Conservation (phyloP, 768 basidiomycete genomes). For the Dentipellis fragilis region DNA sequence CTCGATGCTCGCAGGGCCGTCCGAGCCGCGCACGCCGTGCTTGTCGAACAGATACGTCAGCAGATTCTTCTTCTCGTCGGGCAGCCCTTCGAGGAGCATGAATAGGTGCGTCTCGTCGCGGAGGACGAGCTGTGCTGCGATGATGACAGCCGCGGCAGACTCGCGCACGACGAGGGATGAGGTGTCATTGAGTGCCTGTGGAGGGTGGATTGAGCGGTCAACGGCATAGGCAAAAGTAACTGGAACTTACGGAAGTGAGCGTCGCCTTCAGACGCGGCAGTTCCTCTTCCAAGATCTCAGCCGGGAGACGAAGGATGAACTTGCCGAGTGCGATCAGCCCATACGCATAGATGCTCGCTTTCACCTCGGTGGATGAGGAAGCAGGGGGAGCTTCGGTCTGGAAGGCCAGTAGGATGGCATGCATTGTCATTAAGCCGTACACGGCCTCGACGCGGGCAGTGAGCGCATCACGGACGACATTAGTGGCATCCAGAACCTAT, state of each 20-base stretch:
- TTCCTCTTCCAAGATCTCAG: constrained; percentile 82
- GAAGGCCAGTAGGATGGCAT: constrained; percentile 61
- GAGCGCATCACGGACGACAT: constrained; percentile 67
- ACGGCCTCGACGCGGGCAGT: constrained; percentile 70
- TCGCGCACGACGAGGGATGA: constrained; percentile 74
- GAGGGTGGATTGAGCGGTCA: not conserved
- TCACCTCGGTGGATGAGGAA: constrained; percentile 37
- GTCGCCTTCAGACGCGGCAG: constrained; percentile 67
- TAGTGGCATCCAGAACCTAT: constrained; percentile 78
- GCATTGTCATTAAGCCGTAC: constrained; percentile 77
- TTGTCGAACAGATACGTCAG: constrained; percentile 87
- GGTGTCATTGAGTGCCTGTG: constrained; percentile 60
- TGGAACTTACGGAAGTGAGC: constrained; percentile 48
- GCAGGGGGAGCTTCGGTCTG: constrained; percentile 37
- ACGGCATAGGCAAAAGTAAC: not conserved
- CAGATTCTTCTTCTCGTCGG: constrained; percentile 87
- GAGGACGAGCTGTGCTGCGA: constrained; percentile 75
- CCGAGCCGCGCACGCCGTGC: constrained; percentile 55
- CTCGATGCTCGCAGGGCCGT: constrained; percentile 32
- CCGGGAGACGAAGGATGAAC: constrained; percentile 70
- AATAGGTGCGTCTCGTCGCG: constrained; percentile 81
- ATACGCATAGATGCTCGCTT: constrained; percentile 66
- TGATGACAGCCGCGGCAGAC: constrained; percentile 72
- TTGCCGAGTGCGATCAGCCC: constrained; percentile 78
- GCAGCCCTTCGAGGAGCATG: constrained; percentile 66